Conservation (phyloP, 1,284 basidiomycete genomes). For the Austroboletus niveus region DNA sequence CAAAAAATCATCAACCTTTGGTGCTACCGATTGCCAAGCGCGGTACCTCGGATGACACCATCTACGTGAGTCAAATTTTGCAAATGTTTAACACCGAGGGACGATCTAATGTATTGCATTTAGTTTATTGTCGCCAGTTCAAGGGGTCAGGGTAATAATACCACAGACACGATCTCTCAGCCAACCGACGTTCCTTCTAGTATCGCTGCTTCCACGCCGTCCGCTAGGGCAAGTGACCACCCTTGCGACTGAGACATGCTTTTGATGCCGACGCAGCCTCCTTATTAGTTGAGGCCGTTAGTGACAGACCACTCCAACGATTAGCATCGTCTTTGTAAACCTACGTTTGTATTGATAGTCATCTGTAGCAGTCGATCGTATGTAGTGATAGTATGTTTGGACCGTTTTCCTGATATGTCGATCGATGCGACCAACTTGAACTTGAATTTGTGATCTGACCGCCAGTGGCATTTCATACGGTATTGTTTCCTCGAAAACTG, state of each 20-base stretch:
- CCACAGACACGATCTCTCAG: too few species aligned
- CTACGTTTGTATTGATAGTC: not conserved
- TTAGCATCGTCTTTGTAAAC: not conserved
- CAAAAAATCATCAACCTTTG: constrained; percentile 62
- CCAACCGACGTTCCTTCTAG: too few species aligned
- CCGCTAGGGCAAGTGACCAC: not conserved
- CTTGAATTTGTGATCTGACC: too few species aligned
- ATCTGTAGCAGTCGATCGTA: constrained; percentile 8
- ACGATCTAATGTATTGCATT: too few species aligned
- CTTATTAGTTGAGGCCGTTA: too few species aligned
- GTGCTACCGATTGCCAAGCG: constrained; percentile 56
- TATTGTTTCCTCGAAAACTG: too few species aligned
- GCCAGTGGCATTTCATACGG: too few species aligned
- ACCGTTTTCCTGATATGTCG: not conserved
- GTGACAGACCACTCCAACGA: too few species aligned
- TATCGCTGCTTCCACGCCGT: not conserved
- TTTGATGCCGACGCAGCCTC: too few species aligned
- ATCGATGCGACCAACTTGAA: too few species aligned
- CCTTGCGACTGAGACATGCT: not conserved
- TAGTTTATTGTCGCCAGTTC: too few species aligned
- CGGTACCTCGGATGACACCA: constrained; percentile 57
- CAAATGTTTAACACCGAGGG: not conserved
- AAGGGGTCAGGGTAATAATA: too few species aligned
- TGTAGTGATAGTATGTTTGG: not conserved
- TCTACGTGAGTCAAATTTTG: constrained; percentile 48